phyloP scores from a whole-genome alignment of 148 eudicot species.

The Chenopodium quinoa region DNA sequence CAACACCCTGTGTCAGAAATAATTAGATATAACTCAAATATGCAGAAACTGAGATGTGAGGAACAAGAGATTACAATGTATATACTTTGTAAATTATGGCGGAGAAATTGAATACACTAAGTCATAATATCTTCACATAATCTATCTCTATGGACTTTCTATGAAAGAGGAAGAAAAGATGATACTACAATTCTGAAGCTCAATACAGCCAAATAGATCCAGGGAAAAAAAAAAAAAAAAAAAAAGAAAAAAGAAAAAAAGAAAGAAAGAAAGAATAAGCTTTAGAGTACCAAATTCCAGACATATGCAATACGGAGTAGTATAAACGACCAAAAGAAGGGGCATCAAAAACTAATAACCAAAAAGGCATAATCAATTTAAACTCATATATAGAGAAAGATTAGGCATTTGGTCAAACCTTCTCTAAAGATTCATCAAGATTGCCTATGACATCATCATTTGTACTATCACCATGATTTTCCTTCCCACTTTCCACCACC shows the following conservation, averaged over 20 bases:
- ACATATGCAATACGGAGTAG: background rate
- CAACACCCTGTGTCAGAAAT: constrained; percentile 40
- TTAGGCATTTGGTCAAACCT: constrained; percentile 36
- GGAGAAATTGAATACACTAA: background rate
- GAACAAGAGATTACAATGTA: background rate
- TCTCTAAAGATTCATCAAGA: constrained; percentile 36
- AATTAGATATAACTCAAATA: constrained; percentile 7
- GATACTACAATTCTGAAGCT: background rate
- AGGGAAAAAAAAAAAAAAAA: too few relatives aligned
- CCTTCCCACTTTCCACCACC: constrained; percentile 34
- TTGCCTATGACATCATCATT: constrained; percentile 42
- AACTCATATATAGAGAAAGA: background rate
- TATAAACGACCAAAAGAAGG: background rate
- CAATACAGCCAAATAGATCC: background rate
- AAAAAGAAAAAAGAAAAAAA: background rate
- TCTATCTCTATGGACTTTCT: background rate
- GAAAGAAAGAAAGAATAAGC: background rate
- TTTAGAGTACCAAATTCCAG: background rate
- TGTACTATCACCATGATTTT: constrained; percentile 30
- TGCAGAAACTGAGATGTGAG: background rate
- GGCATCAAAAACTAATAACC: background rate
- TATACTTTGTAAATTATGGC: background rate
- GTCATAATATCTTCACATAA: background rate
- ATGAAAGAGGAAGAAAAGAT: background rate
- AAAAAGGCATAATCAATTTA: background rate